Conservation (phyloP, 78 protist genomes). For the Anaeramoeba flamelloides region DNA sequence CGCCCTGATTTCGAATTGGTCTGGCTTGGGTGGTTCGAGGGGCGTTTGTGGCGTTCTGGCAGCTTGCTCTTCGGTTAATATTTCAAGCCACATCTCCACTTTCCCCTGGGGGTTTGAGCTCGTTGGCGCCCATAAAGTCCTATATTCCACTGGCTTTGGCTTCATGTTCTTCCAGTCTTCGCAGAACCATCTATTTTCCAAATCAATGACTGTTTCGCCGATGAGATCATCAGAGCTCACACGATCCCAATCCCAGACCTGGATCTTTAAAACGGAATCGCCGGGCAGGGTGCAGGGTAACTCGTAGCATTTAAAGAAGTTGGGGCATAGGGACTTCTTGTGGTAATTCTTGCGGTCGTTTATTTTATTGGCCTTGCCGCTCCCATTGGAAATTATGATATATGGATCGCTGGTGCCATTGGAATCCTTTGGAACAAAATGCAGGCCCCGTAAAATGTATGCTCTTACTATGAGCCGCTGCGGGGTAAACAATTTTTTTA, state of each 20-base stretch:
- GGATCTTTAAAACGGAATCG: slow-evolving; percentile 5
- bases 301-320: slow-evolving; percentile 5
- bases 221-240: slow-evolving; percentile 5
- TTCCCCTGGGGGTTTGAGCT: slow-evolving; percentile 15
- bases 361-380: no score
- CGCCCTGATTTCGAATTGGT: slow-evolving; percentile 9
- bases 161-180: neutral
- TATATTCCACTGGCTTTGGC: slow-evolving; percentile 9
- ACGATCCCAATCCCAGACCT: slow-evolving; percentile 6
- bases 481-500: no score
- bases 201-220: slow-evolving; percentile 7
- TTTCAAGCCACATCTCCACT: slow-evolving; percentile 13
- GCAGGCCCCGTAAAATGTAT: no score
- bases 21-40: slow-evolving; percentile 6
- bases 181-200: slow-evolving; percentile 7
- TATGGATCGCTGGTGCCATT: no score
- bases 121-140: slow-evolving; percentile 11
- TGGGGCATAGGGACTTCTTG: neutral
- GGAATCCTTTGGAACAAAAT: no score
- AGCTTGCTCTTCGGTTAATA: slow-evolving; percentile 13
- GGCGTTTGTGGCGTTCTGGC: neutral
- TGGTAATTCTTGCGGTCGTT: no score
- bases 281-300: slow-evolving; percentile 5
- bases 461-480: no score
- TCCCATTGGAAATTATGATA: no score